Base-by-base conservation (phyloP, 148 eudicot species). In the Nepenthes mirabilis region DNA sequence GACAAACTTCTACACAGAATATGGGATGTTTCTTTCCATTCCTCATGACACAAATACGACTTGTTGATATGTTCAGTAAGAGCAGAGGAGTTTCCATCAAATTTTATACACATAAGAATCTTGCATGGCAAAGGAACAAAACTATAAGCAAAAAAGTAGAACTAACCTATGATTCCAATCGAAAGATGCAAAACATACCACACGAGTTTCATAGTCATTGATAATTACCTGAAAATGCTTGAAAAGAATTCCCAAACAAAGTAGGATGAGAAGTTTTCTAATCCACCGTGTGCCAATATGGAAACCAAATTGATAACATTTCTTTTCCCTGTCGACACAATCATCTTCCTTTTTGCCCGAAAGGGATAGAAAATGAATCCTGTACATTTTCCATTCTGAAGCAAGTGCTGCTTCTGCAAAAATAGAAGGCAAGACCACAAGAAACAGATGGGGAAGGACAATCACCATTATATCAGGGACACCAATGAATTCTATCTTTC, bases 401-500 rank as follows among this genome's bases (percentile, higher is more conserved):
- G 85, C 83, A 50, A 88, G 61, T 6, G 74, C 82, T 43, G 66
- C 65, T 62, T 58, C 72, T 36, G 75, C 75, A 6, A 77, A 33
- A 58, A 85, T 47, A 37, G 94, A 69, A 51, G 98, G 94, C 59
- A 82, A 74, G 43, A 91, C 79, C 13, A 91, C 78, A 14, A 83
- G 77, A 58, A 70, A 80, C 34, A 91, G 70, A 79, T 91, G 98
- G 3, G 94, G 85, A 59, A 91, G 74, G 67, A 83, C 85, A 12
- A 88, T 69, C 58, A 91, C 86, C 96, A 91, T 85, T 70, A 88
- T 57, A 77, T 91, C 98, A 2, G 98, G 98, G 62, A 67, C 78
- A 47, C 90, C 94, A 51, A 86, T 58, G 55, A 69, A 88, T 55
- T 80, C 88, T 60, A 74, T 13, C 37, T 66, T 72, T 58, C 63